Conservation (phyloP, 2,329 filamentous ascomycete genomes). For the Colletotrichum shisoi region DNA sequence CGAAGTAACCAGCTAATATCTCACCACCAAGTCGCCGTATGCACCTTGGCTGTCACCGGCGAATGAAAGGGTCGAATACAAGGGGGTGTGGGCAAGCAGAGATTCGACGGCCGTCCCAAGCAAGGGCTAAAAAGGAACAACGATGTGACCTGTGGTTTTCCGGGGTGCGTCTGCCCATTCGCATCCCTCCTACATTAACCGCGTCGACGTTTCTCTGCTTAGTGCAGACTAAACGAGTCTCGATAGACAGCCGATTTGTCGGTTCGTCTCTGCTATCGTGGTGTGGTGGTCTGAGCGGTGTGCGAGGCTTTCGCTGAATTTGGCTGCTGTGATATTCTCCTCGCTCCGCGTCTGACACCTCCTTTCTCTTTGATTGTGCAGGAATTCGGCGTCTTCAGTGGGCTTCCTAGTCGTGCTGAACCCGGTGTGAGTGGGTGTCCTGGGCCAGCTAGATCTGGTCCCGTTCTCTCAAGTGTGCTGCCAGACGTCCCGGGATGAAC, state of each 20-base stretch:
- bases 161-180: constrained; percentile 33
- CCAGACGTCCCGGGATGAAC: constrained; percentile 8
- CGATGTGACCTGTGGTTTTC: constrained; percentile 32
- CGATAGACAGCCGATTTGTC: constrained; percentile 22
- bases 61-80: constrained; percentile 17
- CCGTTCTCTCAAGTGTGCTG: constrained; percentile 5
- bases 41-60: constrained; percentile 15
- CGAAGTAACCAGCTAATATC: constrained; percentile 5
- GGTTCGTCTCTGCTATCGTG: constrained; percentile 23
- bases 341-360: background rate
- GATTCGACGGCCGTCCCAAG: constrained; percentile 24
- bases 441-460: constrained; percentile 7
- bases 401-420: constrained; percentile 2
- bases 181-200: constrained; percentile 11
- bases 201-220: background rate
- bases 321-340: background rate
- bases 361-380: constrained; percentile 2
- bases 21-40: constrained; percentile 1
- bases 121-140: constrained; percentile 23
- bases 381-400: constrained; percentile 9
- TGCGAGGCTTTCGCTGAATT: background rate
- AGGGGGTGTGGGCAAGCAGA: constrained; percentile 17
- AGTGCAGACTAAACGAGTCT: constrained; percentile 12
- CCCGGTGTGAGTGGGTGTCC: constrained; percentile 8
- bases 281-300: background rate